Conservation (phyloP, 805 yeast genomes). For the Barnettozyma salicaria region DNA sequence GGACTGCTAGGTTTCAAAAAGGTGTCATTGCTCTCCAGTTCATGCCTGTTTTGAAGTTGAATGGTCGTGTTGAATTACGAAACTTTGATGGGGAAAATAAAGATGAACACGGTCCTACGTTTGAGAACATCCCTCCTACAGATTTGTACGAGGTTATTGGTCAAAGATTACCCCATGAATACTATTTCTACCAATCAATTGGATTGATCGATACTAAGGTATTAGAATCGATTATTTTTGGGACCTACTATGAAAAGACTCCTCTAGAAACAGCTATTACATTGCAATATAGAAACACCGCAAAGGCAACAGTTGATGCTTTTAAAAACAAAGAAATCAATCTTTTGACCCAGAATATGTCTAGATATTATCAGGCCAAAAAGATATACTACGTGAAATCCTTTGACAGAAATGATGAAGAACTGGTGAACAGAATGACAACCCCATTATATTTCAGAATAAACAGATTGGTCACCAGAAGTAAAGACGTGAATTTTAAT, state of each 20-base stretch:
- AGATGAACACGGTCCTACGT: conserved; percentile 1
- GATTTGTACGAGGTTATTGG: conserved; percentile 80
- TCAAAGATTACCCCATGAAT: conserved; percentile 80
- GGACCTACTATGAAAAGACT: conserved; percentile 53
- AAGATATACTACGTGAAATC: conserved; percentile 50
- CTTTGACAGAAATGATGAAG: conserved; percentile 40
- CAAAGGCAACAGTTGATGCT: conserved; percentile 38
- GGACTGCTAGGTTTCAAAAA: conserved; percentile 50
- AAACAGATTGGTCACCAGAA: conserved; percentile 30
- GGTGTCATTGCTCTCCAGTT: conserved; percentile 64
- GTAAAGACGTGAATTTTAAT: conserved; percentile 26
- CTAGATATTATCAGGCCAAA: conserved; percentile 81
- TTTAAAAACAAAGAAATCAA: conserved; percentile 59
- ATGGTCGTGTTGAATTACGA: conserved; percentile 64
- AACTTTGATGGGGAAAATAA: conserved; percentile 31
- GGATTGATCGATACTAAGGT: conserved; percentile 65
- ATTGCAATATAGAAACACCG: conserved; percentile 51
- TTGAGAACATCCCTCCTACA: conserved; percentile 41
- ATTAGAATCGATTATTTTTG: conserved; percentile 62
- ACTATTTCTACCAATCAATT: conserved; percentile 70
- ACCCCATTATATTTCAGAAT: conserved; percentile 46
- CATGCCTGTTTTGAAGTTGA: conserved; percentile 65
- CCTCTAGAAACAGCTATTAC: conserved; percentile 61
- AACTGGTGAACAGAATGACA: conserved; percentile 45
- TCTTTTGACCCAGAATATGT: conserved; percentile 62